Evolutionary conservation across 2,329 filamentous ascomycete species (phyloP).

Genomic region (Penicillium sp.): DNA sequence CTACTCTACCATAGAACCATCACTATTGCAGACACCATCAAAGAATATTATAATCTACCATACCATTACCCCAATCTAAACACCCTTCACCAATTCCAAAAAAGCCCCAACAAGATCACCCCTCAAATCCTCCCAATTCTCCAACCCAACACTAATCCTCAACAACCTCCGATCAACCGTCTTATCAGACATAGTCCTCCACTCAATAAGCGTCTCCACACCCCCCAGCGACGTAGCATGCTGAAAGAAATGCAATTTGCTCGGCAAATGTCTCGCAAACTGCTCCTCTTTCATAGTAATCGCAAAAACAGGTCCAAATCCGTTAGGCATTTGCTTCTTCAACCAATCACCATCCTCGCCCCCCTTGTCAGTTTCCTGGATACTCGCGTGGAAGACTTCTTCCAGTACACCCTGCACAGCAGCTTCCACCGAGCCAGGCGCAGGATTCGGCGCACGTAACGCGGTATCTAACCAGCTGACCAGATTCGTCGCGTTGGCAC

Average conservation of each 20-base stretch:
- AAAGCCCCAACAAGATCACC: constrained; percentile 74
- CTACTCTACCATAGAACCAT: too few species aligned
- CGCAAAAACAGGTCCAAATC: constrained; percentile 87
- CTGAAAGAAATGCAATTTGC: constrained; percentile 80
- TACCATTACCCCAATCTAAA: neutral
- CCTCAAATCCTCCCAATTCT: constrained; percentile 82
- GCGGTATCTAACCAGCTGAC: constrained; percentile 71
- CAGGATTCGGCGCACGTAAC: constrained; percentile 44
- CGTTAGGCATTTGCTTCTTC: constrained; percentile 83
- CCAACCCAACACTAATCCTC: constrained; percentile 83
- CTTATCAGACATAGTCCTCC: constrained; percentile 85
- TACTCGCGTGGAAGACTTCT: constrained; percentile 73
- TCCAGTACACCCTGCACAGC: constrained; percentile 60
- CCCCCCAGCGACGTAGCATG: constrained; percentile 94
- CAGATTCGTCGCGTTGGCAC: constrained; percentile 68
- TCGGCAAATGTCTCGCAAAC: constrained; percentile 72
- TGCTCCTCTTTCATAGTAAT: constrained; percentile 66
- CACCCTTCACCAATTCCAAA: constrained; percentile 51
- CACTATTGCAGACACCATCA: too few species aligned
- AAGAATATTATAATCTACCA: too few species aligned
- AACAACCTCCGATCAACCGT: constrained; percentile 73
- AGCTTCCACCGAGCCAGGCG: constrained; percentile 46
- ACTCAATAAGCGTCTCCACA: constrained; percentile 95
- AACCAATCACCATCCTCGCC: constrained; percentile 77
- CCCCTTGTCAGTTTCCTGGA: constrained; percentile 75